Percentiles rank a stretch among this genome's conserved stretches.
Conservation (phyloP, 192 early-diverging fungal species). For the Coemansia sp. region DNA sequence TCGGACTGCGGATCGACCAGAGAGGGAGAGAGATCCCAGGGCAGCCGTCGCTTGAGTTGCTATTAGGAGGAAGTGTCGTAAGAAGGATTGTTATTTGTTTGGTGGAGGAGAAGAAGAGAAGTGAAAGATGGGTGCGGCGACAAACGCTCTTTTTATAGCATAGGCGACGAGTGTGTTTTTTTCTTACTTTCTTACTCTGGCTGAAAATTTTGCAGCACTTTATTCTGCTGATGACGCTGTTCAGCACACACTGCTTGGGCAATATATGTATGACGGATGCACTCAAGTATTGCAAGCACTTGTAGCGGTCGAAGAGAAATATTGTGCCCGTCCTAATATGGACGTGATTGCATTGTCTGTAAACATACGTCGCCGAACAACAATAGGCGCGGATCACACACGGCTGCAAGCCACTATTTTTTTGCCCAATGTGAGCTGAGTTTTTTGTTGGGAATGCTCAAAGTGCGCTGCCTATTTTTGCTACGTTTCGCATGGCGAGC, state of each 20-base stretch:
- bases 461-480: too few relatives aligned
- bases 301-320: too few relatives aligned
- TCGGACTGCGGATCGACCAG: too few relatives aligned
- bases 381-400: slow-evolving; percentile 6
- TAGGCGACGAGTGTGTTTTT: neutral
- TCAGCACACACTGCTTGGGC: neutral
- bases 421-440: neutral
- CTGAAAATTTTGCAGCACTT: neutral
- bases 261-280: neutral
- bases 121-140: neutral
- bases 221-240: too few relatives aligned
- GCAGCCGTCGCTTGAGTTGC: too few relatives aligned
- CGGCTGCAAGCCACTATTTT: slow-evolving; percentile 3
- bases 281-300: neutral
- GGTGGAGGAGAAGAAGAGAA: neutral
- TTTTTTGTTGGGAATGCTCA: neutral
- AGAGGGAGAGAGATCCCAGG: too few relatives aligned
- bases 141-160: neutral
- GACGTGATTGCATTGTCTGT: neutral
- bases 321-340: neutral
- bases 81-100: neutral
- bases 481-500: too few relatives aligned
- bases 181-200: neutral
- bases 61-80: too few relatives aligned
- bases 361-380: neutral